These are phyloP conservation scores for Prinsepia uniflora DNA, from an alignment of 306 rosid species.

Conservation along the genomic window DNA sequence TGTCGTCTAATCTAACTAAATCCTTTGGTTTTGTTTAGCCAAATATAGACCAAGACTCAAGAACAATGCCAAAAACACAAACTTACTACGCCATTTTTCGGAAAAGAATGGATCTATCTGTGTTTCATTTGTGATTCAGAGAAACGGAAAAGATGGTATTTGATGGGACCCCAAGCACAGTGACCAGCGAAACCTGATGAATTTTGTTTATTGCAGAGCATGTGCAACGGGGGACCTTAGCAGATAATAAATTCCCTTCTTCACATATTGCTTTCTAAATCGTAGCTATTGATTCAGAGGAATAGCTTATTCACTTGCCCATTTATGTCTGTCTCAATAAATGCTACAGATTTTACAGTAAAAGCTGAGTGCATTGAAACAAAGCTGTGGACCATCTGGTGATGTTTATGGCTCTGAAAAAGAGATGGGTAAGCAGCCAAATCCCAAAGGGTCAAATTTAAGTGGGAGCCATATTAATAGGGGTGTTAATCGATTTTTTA, in stretches of 20 bases:
- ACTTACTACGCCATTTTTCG: too few relatives aligned
- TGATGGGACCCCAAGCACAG: conserved; percentile 27
- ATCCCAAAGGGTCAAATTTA: neutral
- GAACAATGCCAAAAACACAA: too few relatives aligned
- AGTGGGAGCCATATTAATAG: conserved; percentile 9
- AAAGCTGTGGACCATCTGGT: conserved; percentile 27
- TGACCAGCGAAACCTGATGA: conserved; percentile 26
- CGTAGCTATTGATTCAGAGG: conserved; percentile 9
- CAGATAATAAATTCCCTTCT: conserved; percentile 20
- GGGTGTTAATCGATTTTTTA: too few relatives aligned
- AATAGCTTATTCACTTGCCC: conserved; percentile 19
- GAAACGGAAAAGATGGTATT: too few relatives aligned
- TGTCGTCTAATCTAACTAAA: neutral
- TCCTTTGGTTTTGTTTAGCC: neutral
- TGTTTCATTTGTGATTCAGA: too few relatives aligned
- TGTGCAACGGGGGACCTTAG: conserved; percentile 33
- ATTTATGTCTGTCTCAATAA: conserved; percentile 24
- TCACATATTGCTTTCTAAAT: neutral
- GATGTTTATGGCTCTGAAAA: conserved; percentile 17
- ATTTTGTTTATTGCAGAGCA: conserved; percentile 48
- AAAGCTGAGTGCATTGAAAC: conserved; percentile 2
- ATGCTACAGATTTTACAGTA: conserved; percentile 10
- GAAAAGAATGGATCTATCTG: too few relatives aligned
- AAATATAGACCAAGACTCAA: neutral
- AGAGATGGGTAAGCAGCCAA: conserved; percentile 12